Evolutionary conservation across 306 rosid genomes (phyloP).

Genomic region (Prunus salicina): DNA sequence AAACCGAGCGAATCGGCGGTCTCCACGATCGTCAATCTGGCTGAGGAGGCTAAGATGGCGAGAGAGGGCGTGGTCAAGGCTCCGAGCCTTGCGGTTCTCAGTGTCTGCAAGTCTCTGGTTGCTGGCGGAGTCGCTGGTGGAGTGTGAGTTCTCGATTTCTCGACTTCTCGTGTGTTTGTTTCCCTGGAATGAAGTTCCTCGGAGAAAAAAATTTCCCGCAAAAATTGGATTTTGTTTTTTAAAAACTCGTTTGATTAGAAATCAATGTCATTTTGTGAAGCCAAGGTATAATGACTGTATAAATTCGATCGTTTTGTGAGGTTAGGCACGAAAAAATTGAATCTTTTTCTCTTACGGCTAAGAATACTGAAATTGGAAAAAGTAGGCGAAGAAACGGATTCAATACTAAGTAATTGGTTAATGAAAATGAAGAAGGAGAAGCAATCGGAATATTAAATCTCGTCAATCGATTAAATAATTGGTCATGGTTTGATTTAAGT

Average conservation of each 20-base stretch:
- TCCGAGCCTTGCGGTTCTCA: slow-evolving; percentile 55
- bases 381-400: not conserved
- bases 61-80: slow-evolving; percentile 79
- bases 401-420: not conserved
- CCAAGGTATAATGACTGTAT: not conserved
- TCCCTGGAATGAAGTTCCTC: not conserved
- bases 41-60: slow-evolving; percentile 92
- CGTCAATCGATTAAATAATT: not conserved
- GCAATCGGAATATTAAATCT: not conserved
- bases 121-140: slow-evolving; percentile 99
- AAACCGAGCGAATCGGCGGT: slow-evolving; percentile 78
- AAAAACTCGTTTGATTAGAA: not conserved
- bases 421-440: not conserved
- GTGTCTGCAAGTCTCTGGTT: slow-evolving; percentile 82
- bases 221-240: not conserved
- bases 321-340: not conserved
- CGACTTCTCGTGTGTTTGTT: not conserved
- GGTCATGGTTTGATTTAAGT: not conserved
- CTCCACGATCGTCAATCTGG: slow-evolving; percentile 75
- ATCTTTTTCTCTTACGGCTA: not conserved
- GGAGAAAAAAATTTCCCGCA: not conserved
- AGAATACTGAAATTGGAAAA: not conserved
- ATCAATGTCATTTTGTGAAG: not conserved
- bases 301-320: not conserved
- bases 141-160: slow-evolving; percentile 71